phyloP scores from a whole-genome alignment of 73 alveolate species.

The Paramecium sexaurelia region DNA sequence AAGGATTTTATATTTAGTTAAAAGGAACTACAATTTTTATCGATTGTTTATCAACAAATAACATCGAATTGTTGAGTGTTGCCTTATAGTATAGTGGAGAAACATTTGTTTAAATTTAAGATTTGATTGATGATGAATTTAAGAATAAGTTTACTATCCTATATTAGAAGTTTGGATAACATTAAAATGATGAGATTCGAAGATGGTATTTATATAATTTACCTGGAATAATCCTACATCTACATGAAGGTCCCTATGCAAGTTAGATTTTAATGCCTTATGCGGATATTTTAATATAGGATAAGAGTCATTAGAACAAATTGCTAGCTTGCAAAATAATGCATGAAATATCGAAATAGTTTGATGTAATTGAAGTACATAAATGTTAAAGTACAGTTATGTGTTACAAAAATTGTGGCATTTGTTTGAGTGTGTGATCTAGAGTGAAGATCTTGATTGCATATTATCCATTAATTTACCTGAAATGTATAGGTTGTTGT shows the following conservation, averaged over 20 bases:
- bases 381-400: conserved; percentile 43
- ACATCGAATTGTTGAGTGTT: not conserved
- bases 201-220: conserved; percentile 10
- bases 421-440: conserved; percentile 56
- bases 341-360: conserved; percentile 41
- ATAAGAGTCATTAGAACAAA: conserved; percentile 27
- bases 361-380: conserved; percentile 51
- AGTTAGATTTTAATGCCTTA: not conserved
- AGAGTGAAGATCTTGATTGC: conserved; percentile 47
- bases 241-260: conserved; percentile 20
- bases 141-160: not conserved
- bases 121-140: conserved; percentile 16
- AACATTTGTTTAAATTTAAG: not conserved
- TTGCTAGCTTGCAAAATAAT: conserved; percentile 20
- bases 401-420: conserved; percentile 16
- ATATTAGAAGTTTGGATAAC: not conserved
- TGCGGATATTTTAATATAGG: not conserved
- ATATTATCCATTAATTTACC: not conserved
- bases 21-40: not conserved
- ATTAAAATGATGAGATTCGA: conserved; percentile 22
- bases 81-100: not conserved
- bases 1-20: not conserved
- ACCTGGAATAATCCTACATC: not conserved
- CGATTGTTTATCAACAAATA: not conserved
- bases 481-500: not conserved